Base-by-base conservation (phyloP, 2,329 filamentous ascomycete species). In the Nemania serpens region DNA sequence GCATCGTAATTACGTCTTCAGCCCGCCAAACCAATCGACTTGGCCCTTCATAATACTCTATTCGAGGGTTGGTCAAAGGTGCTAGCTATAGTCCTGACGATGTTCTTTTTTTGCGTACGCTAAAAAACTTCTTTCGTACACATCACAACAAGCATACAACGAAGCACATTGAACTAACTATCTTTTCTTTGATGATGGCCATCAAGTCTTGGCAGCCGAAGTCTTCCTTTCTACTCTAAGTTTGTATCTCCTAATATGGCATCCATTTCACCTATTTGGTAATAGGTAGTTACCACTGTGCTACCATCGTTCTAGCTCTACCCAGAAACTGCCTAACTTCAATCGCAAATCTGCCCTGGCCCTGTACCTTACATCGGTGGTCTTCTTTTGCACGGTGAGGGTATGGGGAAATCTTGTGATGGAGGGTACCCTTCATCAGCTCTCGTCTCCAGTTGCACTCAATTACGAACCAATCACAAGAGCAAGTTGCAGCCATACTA, bases 321-420 rank as follows among this genome's bases (percentile, higher is more conserved):
- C 33, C 50, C 36, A 39, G 42, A 51, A 54, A 49, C 54, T 41
- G 36, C 43, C 57, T 53, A 58, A 55, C 39, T 29, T 58, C 29
- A 33, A 57, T 42, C 43, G 45, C 36, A 63, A 63, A 65, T 63
- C 67, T 65, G 67, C 62, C 62, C 62, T 59, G 59, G 58, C 51
- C 64, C 66, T 66, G 70, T 72, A 71, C 70, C 70, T 72, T 71
- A 71, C 70, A 71, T 68, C 66, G 67, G 65, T 66, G 61, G 67
- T 66, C 67, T 68, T 65, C 67, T 67, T 61, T 64, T 67, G 59
- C 64, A 62, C 67, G 63, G 64, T 60, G 64, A 57, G 54, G 62
- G 63, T 61, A 69, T 64, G 66, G 68, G 66, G 67, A 62, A 66
- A 42, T 50, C 48, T 58, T 65, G 65, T 59, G 56, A 68, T 67